A percentile compares a stretch with the other conserved stretches of the same genome.
These are phyloP conservation scores for Capronia coronata DNA, from an alignment of 2,329 filamentous ascomycete species.

Conservation along the genomic window DNA sequence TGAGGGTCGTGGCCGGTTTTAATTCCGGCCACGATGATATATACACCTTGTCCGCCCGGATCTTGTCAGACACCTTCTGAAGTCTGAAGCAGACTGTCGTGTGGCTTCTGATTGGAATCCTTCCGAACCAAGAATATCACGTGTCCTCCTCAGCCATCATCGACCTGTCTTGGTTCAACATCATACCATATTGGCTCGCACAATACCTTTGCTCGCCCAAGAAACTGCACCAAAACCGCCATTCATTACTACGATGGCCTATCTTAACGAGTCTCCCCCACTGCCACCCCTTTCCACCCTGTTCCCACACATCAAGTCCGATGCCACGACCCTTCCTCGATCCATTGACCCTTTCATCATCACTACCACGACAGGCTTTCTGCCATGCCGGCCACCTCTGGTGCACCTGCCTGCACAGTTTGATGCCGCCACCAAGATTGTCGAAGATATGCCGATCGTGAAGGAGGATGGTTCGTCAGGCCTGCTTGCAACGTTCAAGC, in stretches of 20 bases:
- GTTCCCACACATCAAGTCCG: slow-evolving; percentile 42
- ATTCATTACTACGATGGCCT: slow-evolving; percentile 11
- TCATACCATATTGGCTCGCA: too few species aligned
- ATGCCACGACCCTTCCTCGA: slow-evolving; percentile 37
- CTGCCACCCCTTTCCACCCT: slow-evolving; percentile 35
- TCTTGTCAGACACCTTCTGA: background rate
- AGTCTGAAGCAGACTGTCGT: too few species aligned
- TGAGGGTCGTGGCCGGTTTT: slow-evolving; percentile 25
- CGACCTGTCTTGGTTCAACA: too few species aligned
- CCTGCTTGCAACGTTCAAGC: slow-evolving; percentile 64
- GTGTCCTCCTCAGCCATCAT: background rate
- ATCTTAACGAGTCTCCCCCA: slow-evolving; percentile 23
- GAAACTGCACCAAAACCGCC: background rate
- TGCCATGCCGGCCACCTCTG: slow-evolving; percentile 38
- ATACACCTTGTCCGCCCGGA: slow-evolving; percentile 10
- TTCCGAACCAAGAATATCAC: background rate
- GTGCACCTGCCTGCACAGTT: slow-evolving; percentile 65
- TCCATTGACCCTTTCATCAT: slow-evolving; percentile 44
- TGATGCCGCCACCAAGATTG: slow-evolving; percentile 61
- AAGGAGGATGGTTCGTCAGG: slow-evolving; percentile 67
- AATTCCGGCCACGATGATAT: slow-evolving; percentile 26
- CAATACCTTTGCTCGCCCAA: background rate
- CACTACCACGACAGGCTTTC: slow-evolving; percentile 42
- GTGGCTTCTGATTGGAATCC: too few species aligned
- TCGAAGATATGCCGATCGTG: slow-evolving; percentile 72